Percentiles rank a stretch among this genome's conserved stretches.
These are phyloP conservation scores for Allomyces macrogynus DNA, from an alignment of 192 early-diverging fungal species.

Conservation along the genomic window DNA sequence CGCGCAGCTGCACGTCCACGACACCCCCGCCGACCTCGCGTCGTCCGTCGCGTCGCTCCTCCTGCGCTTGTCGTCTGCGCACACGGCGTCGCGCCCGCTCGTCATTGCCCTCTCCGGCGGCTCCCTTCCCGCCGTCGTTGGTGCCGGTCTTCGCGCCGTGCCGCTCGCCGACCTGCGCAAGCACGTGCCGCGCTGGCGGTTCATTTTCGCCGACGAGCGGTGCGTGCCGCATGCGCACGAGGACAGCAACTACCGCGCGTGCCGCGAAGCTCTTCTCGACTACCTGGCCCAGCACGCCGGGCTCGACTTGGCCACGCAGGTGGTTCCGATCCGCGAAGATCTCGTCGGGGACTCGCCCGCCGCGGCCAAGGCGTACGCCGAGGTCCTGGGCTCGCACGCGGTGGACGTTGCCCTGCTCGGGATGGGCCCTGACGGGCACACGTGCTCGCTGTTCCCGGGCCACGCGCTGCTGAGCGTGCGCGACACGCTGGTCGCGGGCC, in stretches of 20 bases:
- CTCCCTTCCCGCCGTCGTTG: slow-evolving; percentile 59
- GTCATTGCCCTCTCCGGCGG: slow-evolving; percentile 81
- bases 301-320: slow-evolving; percentile 14
- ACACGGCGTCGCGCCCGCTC: slow-evolving; percentile 18
- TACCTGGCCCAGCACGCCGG: slow-evolving; percentile 35
- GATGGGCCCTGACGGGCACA: slow-evolving; percentile 93
- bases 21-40: too few species aligned
- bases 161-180: slow-evolving; percentile 35
- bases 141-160: slow-evolving; percentile 35
- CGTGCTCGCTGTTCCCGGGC: slow-evolving; percentile 84
- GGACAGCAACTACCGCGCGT: slow-evolving; percentile 67
- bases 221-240: slow-evolving; percentile 53
- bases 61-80: too few species aligned
- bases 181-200: slow-evolving; percentile 47
- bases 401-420: slow-evolving; percentile 86
- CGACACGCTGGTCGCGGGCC: slow-evolving; percentile 39
- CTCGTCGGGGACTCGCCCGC: slow-evolving; percentile 32
- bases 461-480: slow-evolving; percentile 52
- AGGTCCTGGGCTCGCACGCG: slow-evolving; percentile 35
- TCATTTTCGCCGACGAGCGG: slow-evolving; percentile 85
- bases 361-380: slow-evolving; percentile 58
- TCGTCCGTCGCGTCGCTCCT: too few species aligned
- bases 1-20: too few species aligned
- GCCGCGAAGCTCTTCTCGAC: slow-evolving; percentile 50
- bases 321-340: slow-evolving; percentile 46